phyloP scores from a whole-genome alignment of 2,329 filamentous ascomycete species.

The Daldinia sp. region DNA sequence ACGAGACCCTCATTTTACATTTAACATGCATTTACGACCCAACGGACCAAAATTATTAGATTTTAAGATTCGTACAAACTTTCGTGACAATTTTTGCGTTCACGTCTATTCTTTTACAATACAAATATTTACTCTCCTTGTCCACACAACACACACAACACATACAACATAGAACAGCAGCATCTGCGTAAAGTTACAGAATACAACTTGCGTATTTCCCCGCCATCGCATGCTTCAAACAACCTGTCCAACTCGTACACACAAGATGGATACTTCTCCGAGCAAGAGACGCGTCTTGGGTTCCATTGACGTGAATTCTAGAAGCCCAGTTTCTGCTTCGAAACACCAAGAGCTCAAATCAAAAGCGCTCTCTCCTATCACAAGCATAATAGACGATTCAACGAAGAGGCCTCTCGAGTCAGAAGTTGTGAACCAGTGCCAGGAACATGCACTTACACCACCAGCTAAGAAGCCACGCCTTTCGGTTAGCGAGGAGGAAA shows the following conservation, averaged over 20 bases:
- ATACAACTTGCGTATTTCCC: not conserved
- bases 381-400: slow-evolving; percentile 17
- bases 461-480: slow-evolving; percentile 45
- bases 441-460: slow-evolving; percentile 5
- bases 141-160: not conserved
- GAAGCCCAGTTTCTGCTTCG: slow-evolving; percentile 39
- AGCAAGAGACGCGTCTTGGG: slow-evolving; percentile 50
- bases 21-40: not conserved
- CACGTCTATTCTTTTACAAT: not conserved
- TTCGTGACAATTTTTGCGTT: slow-evolving; percentile 4
- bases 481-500: slow-evolving; percentile 20
- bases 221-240: slow-evolving; percentile 1
- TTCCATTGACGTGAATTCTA: slow-evolving; percentile 48
- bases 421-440: slow-evolving; percentile 22
- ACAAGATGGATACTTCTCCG: slow-evolving; percentile 48
- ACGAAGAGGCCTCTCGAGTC: slow-evolving; percentile 42
- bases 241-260: not conserved
- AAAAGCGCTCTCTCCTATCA: slow-evolving; percentile 18
- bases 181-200: not conserved
- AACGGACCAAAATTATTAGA: not conserved
- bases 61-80: slow-evolving; percentile 1
- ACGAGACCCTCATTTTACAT: not conserved
- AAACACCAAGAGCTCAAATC: slow-evolving; percentile 37
- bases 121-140: not conserved
- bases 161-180: not conserved